Evolutionary conservation across 371 early-diverging fungal genomes (phyloP).

Genomic region (Rhizopus delemar): DNA sequence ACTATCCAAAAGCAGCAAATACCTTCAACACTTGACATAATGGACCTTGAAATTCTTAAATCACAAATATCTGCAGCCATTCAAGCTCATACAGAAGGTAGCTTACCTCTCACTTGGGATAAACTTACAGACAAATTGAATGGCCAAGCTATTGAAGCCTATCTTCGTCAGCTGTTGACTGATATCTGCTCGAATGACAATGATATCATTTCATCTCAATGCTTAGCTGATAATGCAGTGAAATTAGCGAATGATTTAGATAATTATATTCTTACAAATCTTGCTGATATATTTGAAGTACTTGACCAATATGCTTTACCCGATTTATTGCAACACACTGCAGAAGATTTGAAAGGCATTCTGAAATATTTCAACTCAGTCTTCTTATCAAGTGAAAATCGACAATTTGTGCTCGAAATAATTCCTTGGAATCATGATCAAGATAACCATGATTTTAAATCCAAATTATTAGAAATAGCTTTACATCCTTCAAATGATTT

Average conservation of each 20-base stretch:
- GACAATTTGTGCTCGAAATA: constrained; percentile 31
- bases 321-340: constrained; percentile 36
- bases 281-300: constrained; percentile 28
- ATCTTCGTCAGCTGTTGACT: constrained; percentile 20
- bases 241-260: constrained; percentile 32
- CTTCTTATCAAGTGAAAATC: constrained; percentile 28
- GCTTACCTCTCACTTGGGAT: constrained; percentile 42
- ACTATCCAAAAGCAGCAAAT: constrained; percentile 19
- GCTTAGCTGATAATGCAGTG: constrained; percentile 27
- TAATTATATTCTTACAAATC: constrained; percentile 25
- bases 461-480: constrained; percentile 26
- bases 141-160: constrained; percentile 29
- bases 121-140: constrained; percentile 25
- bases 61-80: constrained; percentile 48
- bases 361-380: constrained; percentile 41
- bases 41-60: constrained; percentile 46
- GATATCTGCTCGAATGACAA: constrained; percentile 17
- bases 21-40: constrained; percentile 25
- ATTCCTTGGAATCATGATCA: constrained; percentile 35
- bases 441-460: constrained; percentile 23
- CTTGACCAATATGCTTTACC: constrained; percentile 35
- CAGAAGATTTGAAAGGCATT: constrained; percentile 35
- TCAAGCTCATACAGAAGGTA: constrained; percentile 45
- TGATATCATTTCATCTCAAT: constrained; percentile 23
- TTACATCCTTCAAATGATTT: constrained; percentile 13